Percentiles rank a stretch among this genome's conserved stretches.
phyloP scores from a whole-genome alignment of 1,284 basidiomycete species.

The Austroboletus rostrupii region DNA sequence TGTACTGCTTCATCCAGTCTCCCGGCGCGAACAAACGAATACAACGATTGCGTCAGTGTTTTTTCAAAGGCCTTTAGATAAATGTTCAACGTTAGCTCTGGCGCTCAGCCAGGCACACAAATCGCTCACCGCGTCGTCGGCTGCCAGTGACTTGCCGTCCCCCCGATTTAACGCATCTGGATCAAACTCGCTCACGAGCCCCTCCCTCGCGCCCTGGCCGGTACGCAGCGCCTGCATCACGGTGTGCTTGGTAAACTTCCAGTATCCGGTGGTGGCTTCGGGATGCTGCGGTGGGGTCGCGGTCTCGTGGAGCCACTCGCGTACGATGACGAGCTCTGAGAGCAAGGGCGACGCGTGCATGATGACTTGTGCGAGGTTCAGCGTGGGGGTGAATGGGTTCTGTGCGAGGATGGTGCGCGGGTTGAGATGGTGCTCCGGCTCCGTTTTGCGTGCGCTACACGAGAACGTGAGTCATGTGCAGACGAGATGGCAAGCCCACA shows the following conservation, averaged over 20 bases:
- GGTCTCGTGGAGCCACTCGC: conserved; percentile 79
- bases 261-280: conserved; percentile 74
- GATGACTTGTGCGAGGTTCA: conserved; percentile 67
- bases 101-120: not conserved
- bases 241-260: conserved; percentile 76
- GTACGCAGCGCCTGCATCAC: conserved; percentile 63
- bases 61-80: conserved; percentile 68
- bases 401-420: conserved; percentile 51
- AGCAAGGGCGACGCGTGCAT: conserved; percentile 60
- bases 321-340: conserved; percentile 68
- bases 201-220: conserved; percentile 43
- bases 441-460: conserved; percentile 59
- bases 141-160: conserved; percentile 53
- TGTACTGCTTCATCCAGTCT: conserved; percentile 80
- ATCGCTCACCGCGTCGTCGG: conserved; percentile 67
- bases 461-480: conserved; percentile 11
- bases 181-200: conserved; percentile 65
- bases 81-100: conserved; percentile 1
- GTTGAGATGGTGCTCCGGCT: conserved; percentile 41
- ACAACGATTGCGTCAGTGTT: conserved; percentile 67
- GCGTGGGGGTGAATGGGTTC: conserved; percentile 77
- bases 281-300: conserved; percentile 56
- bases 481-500: conserved; percentile 15
- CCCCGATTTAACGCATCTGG: conserved; percentile 66
- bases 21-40: conserved; percentile 79